phyloP scores from a whole-genome alignment of 192 early-diverging fungal species.

The Entophlyctis luteolus region DNA sequence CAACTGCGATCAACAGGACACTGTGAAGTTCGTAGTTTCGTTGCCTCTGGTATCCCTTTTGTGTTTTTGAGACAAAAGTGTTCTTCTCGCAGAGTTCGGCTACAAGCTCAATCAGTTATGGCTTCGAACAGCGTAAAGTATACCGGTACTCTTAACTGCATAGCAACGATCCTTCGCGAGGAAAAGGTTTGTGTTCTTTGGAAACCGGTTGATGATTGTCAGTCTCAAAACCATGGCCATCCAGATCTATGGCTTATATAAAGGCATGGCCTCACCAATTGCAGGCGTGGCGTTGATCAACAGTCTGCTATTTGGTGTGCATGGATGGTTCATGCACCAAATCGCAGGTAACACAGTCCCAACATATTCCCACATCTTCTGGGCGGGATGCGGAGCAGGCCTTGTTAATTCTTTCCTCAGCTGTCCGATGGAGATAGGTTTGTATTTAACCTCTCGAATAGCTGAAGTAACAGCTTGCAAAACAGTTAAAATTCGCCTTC shows the following conservation, averaged over 20 bases:
- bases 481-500: conserved; percentile 46
- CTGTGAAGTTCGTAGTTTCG: conserved; percentile 35
- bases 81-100: conserved; percentile 31
- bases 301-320: conserved; percentile 49
- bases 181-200: conserved; percentile 32
- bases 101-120: conserved; percentile 33
- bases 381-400: conserved; percentile 42
- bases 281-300: conserved; percentile 70
- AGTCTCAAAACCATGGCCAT: background rate
- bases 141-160: conserved; percentile 25
- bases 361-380: conserved; percentile 31
- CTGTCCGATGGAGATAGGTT: conserved; percentile 48
- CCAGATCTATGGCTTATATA: conserved; percentile 72
- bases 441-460: background rate
- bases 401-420: conserved; percentile 45
- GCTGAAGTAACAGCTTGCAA: background rate
- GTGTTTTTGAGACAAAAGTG: background rate
- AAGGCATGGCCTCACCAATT: conserved; percentile 90
- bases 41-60: background rate
- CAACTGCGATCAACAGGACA: conserved; percentile 32
- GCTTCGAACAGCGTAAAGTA: conserved; percentile 15
- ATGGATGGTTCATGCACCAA: conserved; percentile 43
- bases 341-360: conserved; percentile 25
- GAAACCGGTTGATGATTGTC: background rate
- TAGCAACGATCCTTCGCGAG: conserved; percentile 36